phyloP scores from a whole-genome alignment of 2,329 filamentous ascomycete genomes.

The Cercospora zeae-maydis region DNA sequence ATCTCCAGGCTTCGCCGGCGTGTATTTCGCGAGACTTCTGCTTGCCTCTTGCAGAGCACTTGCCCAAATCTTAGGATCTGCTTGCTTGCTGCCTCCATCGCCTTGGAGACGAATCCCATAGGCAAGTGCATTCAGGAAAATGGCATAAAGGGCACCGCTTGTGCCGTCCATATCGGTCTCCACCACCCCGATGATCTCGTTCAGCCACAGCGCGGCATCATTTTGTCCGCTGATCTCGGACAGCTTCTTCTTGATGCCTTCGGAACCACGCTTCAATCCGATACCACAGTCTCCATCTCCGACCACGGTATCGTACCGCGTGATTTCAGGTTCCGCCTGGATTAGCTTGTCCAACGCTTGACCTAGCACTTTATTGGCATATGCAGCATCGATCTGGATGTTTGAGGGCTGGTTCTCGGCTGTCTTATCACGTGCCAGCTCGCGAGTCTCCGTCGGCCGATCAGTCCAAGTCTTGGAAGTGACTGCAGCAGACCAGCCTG shows the following conservation, averaged over 20 bases:
- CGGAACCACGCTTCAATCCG: conserved; percentile 80
- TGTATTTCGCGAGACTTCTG: conserved; percentile 73
- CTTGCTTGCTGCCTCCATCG: conserved; percentile 32
- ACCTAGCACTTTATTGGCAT: conserved; percentile 52
- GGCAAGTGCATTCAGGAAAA: conserved; percentile 84
- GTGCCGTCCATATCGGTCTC: conserved; percentile 72
- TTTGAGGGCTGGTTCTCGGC: conserved; percentile 52
- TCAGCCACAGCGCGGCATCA: conserved; percentile 59
- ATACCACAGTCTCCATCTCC: conserved; percentile 90
- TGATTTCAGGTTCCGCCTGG: conserved; percentile 62
- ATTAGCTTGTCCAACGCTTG: conserved; percentile 60
- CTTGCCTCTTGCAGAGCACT: conserved; percentile 69
- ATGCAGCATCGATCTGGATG: conserved; percentile 51
- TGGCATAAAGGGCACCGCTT: conserved; percentile 74
- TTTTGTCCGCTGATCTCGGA: conserved; percentile 38
- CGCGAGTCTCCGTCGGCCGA: conserved; percentile 39
- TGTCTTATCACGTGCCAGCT: conserved; percentile 37
- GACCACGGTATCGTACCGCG: conserved; percentile 71
- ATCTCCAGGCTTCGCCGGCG: conserved; percentile 83
- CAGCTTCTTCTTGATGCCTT: conserved; percentile 52
- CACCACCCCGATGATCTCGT: conserved; percentile 59
- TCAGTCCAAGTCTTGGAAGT: conserved; percentile 55
- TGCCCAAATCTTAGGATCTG: conserved; percentile 54
- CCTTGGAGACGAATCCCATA: conserved; percentile 60
- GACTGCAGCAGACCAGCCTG: conserved; percentile 63